Base-by-base conservation (phyloP, 345 rosid genomes). In the Rubroshorea leprosula region DNA sequence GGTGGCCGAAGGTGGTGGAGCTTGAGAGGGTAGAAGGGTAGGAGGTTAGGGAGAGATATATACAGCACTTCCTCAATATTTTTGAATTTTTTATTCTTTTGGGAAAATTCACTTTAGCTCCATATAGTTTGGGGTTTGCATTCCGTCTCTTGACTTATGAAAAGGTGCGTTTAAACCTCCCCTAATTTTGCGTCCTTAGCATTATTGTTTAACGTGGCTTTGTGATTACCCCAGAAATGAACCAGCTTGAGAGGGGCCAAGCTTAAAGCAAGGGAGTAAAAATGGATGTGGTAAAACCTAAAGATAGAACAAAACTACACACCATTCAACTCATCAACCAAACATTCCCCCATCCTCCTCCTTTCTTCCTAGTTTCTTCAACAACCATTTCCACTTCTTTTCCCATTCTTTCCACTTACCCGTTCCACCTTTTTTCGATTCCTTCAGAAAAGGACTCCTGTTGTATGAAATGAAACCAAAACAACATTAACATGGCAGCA, bases 221-320 rank as follows among this genome's bases (percentile, higher is more conserved):
- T n/a, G n/a, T n/a, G n/a, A n/a, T n/a, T n/a, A n/a, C n/a, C n/a
- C n/a, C n/a, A n/a, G n/a, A n/a, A n/a, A n/a, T n/a, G n/a, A n/a
- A n/a, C n/a, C n/a, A n/a, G n/a, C n/a, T n/a, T n/a, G n/a, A 41
- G 45, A 41, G 4, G 14, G 47, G 47, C 47, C 18, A 45, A 22
- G 73, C 87, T 74, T 70, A 61, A 74, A 74, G 64, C 20, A 48
- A 76, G 84, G 79, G 56, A 66, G 63, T 55, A 54, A 64, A 58
- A 54, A 23, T 26, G 43, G 69, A 27, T 38, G 61, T 48, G 54
- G 18, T 17, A 39, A 65, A 56, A 12, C 41, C 66, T 61, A 60
- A 71, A 59, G 35, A 23, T 62, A 70, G 67, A 58, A 69, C 47
- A 49, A 20, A 2, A 44, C 52, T 26, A 19, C 63, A 54, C 45